A percentile compares a stretch with the other conserved stretches of the same genome.
Evolutionary conservation across 306 rosid species (phyloP).

Genomic region (Pyrus betulifolia): DNA sequence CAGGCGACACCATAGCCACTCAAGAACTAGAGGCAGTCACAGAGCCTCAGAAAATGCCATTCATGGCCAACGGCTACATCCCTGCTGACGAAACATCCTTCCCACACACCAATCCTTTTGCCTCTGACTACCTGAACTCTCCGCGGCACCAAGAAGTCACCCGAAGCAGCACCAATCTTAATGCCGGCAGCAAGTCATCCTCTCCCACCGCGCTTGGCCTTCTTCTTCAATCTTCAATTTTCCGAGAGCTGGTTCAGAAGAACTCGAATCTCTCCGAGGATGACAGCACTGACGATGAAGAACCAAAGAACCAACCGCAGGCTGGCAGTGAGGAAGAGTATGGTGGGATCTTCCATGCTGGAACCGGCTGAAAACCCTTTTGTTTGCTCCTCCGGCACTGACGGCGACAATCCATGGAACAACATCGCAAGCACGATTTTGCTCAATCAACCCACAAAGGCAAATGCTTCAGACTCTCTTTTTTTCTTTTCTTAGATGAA

Average conservation of each 20-base stretch:
- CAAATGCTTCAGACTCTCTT: neutral
- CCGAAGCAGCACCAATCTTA: constrained; percentile 15
- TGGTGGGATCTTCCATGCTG: constrained; percentile 40
- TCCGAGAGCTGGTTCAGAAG: constrained; percentile 59
- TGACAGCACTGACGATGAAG: constrained; percentile 45
- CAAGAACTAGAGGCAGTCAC: constrained; percentile 20
- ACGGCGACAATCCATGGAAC: constrained; percentile 1
- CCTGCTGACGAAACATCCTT: constrained; percentile 24
- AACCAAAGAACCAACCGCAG: constrained; percentile 27
- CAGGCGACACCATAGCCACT: constrained; percentile 4
- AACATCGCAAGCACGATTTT: constrained; percentile 8
- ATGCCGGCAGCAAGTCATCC: constrained; percentile 30
- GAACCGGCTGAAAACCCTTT: constrained; percentile 37
- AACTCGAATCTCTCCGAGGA: constrained; percentile 37
- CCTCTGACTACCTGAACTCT: constrained; percentile 24
- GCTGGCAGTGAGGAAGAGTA: constrained; percentile 33
- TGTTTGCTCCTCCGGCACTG: constrained; percentile 27
- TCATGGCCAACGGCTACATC: constrained; percentile 16
- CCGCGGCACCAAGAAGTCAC: constrained; percentile 28
- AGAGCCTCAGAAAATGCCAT: constrained; percentile 20
- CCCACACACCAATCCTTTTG: constrained; percentile 19
- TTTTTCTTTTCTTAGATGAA: neutral
- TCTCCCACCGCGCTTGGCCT: constrained; percentile 64
- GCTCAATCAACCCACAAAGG: neutral
- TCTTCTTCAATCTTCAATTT: constrained; percentile 57